Evolutionary conservation across 2,329 filamentous ascomycete species (phyloP).

Genomic region (Nannizziopsis barbatae): DNA sequence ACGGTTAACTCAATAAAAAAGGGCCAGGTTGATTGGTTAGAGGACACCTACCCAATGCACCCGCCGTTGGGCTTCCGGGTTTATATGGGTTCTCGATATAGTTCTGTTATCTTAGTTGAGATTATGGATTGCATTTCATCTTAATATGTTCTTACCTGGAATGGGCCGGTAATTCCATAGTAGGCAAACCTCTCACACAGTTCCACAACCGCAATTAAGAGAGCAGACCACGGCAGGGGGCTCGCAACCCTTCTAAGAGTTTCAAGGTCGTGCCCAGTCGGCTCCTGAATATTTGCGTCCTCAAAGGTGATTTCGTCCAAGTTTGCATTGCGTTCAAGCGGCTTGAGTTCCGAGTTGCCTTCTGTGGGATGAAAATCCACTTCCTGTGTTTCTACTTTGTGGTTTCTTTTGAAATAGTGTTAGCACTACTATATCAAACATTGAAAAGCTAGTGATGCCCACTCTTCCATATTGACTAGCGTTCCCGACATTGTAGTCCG

Average conservation of each 20-base stretch:
- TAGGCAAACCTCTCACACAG: conserved; percentile 49
- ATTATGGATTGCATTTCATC: neutral
- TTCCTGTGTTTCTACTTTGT: neutral
- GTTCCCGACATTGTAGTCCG: neutral
- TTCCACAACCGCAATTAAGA: conserved; percentile 47
- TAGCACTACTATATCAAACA: neutral
- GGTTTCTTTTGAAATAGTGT: neutral
- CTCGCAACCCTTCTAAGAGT: conserved; percentile 45
- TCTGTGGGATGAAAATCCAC: neutral
- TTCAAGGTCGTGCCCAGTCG: conserved; percentile 41
- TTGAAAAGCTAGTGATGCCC: neutral
- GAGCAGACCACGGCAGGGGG: conserved; percentile 45
- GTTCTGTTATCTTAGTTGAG: conserved; percentile 30
- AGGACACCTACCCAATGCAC: conserved; percentile 25
- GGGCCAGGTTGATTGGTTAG: no score
- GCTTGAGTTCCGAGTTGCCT: neutral
- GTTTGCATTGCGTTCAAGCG: neutral
- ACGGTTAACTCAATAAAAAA: no score
- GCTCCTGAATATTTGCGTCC: conserved; percentile 29
- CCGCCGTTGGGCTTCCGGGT: conserved; percentile 29
- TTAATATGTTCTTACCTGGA: conserved; percentile 25
- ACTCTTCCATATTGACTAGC: neutral
- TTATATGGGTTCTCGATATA: conserved; percentile 38
- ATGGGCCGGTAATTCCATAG: conserved; percentile 44
- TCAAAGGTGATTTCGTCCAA: neutral